phyloP scores from a whole-genome alignment of 352 stramenopile species.

The Blastocystis sp. region DNA sequence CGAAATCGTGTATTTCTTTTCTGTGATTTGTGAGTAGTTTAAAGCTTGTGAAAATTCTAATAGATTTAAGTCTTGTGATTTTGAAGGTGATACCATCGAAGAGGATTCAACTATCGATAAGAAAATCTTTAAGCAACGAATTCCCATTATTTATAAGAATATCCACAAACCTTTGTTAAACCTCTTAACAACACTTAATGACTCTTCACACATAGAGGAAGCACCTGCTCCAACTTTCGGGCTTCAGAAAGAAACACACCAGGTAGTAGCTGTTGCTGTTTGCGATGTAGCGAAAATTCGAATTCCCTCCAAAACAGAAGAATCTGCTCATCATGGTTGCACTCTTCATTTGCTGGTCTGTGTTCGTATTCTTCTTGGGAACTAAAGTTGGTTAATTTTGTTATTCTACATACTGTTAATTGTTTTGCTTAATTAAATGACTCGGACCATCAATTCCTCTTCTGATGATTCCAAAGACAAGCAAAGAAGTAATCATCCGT shows the following conservation, averaged over 20 bases:
- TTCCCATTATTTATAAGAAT: slow-evolving; percentile 35
- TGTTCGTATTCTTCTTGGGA: neutral
- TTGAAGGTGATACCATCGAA: neutral
- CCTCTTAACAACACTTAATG: neutral
- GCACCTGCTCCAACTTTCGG: too few species aligned
- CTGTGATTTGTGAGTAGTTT: neutral
- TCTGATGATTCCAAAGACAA: neutral
- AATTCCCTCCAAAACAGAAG: too few species aligned
- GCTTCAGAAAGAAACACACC: too few species aligned
- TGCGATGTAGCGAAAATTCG: too few species aligned
- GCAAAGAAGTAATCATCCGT: neutral
- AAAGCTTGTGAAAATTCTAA: neutral
- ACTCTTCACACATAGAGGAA: too few species aligned
- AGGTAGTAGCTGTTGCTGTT: too few species aligned
- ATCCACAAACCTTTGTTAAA: neutral
- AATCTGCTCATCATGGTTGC: too few species aligned
- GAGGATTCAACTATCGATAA: neutral
- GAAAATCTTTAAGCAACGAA: neutral
- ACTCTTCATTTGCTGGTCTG: neutral
- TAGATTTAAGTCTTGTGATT: slow-evolving; percentile 4
- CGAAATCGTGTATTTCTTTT: neutral
- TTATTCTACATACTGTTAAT: neutral
- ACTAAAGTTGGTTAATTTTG: neutral
- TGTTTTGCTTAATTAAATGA: neutral
- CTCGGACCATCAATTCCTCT: neutral